Percentiles rank a stretch among this genome's conserved stretches.
These are phyloP conservation scores for Coprinopsis cinerea DNA, from an alignment of 768 basidiomycete genomes.

Conservation along the genomic window DNA sequence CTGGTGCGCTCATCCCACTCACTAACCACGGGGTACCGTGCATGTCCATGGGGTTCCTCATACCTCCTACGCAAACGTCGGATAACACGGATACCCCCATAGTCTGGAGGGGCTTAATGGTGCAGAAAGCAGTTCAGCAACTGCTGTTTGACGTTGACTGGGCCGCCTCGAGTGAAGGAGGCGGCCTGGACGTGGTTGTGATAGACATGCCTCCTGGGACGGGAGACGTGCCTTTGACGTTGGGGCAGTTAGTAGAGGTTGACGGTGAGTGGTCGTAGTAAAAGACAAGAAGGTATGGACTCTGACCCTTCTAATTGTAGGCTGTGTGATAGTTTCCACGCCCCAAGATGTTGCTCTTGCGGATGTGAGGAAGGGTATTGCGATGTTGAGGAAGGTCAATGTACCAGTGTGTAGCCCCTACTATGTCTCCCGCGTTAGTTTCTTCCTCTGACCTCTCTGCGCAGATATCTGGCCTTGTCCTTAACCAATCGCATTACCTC, in stretches of 20 bases:
- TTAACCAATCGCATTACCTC: constrained; percentile 84
- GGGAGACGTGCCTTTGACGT: constrained; percentile 88
- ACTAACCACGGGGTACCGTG: constrained; percentile 85
- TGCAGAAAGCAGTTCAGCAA: constrained; percentile 96
- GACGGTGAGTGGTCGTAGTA: constrained; percentile 51
- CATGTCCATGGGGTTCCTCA: constrained; percentile 97
- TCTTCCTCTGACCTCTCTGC: constrained; percentile 1
- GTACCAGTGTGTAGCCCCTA: constrained; percentile 61
- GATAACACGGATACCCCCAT: constrained; percentile 69
- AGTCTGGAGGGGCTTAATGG: constrained; percentile 97
- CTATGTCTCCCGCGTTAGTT: neutral
- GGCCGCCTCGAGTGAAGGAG: constrained; percentile 40
- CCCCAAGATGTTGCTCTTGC: constrained; percentile 91
- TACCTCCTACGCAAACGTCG: constrained; percentile 45
- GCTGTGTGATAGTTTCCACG: constrained; percentile 90
- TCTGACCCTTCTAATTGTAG: constrained; percentile 34
- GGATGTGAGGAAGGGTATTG: constrained; percentile 88
- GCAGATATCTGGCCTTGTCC: constrained; percentile 80
- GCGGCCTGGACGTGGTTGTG: constrained; percentile 73
- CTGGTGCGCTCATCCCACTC: constrained; percentile 74
- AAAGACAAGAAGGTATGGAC: neutral
- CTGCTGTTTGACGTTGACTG: constrained; percentile 95
- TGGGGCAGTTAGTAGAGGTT: constrained; percentile 81
- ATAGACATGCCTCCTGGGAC: constrained; percentile 98
- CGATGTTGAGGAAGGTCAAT: constrained; percentile 84